phyloP scores from a whole-genome alignment of 352 stramenopile genomes.

The Globisporangium middletonii region DNA sequence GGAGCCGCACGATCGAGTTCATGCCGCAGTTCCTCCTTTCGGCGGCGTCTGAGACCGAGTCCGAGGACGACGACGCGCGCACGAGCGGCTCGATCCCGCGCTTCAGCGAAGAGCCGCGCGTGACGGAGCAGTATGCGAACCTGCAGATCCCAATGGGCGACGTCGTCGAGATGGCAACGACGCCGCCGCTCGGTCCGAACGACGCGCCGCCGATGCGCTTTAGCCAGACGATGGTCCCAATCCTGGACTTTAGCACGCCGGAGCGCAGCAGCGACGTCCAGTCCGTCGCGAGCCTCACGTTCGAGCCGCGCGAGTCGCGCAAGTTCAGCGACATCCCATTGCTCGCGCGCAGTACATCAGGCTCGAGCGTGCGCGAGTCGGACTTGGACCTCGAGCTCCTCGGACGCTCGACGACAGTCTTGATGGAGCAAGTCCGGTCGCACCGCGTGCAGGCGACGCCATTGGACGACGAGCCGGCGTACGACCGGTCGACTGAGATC shows the following conservation, averaged over 20 bases:
- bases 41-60: background rate
- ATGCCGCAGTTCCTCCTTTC: constrained; percentile 12
- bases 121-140: constrained; percentile 9
- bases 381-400: constrained; percentile 42
- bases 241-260: constrained; percentile 6
- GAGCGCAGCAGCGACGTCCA: constrained; percentile 7
- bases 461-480: constrained; percentile 5
- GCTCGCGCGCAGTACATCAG: constrained; percentile 5
- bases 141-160: constrained; percentile 6
- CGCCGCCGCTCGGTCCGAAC: background rate
- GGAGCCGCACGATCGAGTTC: constrained; percentile 19
- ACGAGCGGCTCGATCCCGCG: background rate
- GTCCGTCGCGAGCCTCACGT: background rate
- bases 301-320: constrained; percentile 9
- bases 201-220: constrained; percentile 2
- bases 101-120: background rate
- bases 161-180: constrained; percentile 6
- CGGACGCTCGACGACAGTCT: constrained; percentile 28
- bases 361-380: constrained; percentile 20
- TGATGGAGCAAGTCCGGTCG: constrained; percentile 34
- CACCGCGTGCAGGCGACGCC: constrained; percentile 20
- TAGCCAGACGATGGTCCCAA: constrained; percentile 14
- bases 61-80: background rate
- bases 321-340: constrained; percentile 16
- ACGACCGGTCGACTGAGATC: constrained; percentile 33